phyloP scores from a whole-genome alignment of 1,139 yeast genomes.

The Hyphopichia fennica region DNA sequence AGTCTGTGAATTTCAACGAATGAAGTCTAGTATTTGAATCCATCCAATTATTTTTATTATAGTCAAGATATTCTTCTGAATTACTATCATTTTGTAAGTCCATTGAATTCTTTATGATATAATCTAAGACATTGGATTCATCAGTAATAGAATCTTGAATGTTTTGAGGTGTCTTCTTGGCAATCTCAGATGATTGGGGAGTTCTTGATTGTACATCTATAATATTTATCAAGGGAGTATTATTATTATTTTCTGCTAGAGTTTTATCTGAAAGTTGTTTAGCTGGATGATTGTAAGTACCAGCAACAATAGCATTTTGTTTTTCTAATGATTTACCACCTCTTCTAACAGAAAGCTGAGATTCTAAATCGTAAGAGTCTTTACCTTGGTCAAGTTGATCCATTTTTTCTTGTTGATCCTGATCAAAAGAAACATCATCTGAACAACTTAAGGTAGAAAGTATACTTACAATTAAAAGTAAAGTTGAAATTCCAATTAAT shows the following conservation, averaged over 20 bases:
- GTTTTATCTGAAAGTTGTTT: conserved; percentile 14
- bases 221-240: not conserved
- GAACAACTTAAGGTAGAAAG: not conserved
- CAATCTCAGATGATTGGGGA: not conserved
- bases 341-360: not conserved
- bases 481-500: conserved; percentile 8
- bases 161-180: not conserved
- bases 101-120: conserved; percentile 11
- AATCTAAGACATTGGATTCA: conserved; percentile 5
- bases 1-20: conserved; percentile 4
- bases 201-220: not conserved
- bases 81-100: conserved; percentile 5
- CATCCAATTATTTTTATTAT: conserved; percentile 20
- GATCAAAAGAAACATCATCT: conserved; percentile 1
- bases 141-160: not conserved
- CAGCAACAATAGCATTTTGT: not conserved
- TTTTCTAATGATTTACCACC: not conserved
- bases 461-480: not conserved
- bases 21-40: conserved; percentile 12
- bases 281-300: conserved; percentile 4
- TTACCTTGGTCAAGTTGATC: not conserved
- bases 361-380: conserved; percentile 2
- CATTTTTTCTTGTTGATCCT: not conserved
- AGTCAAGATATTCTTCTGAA: conserved; percentile 9
- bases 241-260: conserved; percentile 7